A percentile compares a stretch with the other conserved stretches of the same genome.
These are phyloP conservation scores for Neobulgaria alba DNA, from an alignment of 2,329 filamentous ascomycete species.

Conservation along the genomic window DNA sequence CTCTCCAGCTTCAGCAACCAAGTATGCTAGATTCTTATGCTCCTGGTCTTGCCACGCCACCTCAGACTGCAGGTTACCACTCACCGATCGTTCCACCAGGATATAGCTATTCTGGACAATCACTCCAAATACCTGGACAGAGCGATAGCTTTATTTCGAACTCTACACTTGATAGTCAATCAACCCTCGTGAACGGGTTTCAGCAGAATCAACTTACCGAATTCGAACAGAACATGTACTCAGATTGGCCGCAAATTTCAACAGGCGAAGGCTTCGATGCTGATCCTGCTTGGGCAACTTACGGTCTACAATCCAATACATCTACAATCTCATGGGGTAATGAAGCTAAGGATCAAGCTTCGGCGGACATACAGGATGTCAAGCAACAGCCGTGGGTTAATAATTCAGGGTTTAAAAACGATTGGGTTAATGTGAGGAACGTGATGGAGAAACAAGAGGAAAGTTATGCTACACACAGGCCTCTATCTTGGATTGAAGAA, in stretches of 20 bases:
- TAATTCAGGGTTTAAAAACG: constrained; percentile 9
- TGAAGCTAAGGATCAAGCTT: constrained; percentile 6
- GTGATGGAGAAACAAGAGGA: no score
- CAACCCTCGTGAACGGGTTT: constrained; percentile 23
- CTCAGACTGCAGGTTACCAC: neutral
- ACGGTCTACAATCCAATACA: constrained; percentile 12
- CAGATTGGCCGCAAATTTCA: constrained; percentile 9
- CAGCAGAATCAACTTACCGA: constrained; percentile 12
- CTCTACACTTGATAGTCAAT: constrained; percentile 26
- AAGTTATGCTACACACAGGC: no score
- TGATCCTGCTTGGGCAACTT: constrained; percentile 13
- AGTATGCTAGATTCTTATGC: constrained; percentile 42
- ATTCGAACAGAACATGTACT: constrained; percentile 11
- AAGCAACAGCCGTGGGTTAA: constrained; percentile 4
- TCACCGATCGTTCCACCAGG: neutral
- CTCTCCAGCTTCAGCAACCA: constrained; percentile 16
- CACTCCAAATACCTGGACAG: constrained; percentile 17
- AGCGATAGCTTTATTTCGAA: constrained; percentile 33
- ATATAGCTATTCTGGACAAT: constrained; percentile 7
- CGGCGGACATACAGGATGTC: constrained; percentile 7
- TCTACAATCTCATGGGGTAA: constrained; percentile 12
- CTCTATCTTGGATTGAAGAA: no score
- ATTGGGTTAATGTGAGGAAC: constrained; percentile 2
- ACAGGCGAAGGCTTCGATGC: constrained; percentile 11
- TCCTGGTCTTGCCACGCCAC: constrained; percentile 30